These are phyloP conservation scores for Capronia americana DNA, from an alignment of 2,329 filamentous ascomycete genomes.

Conservation along the genomic window DNA sequence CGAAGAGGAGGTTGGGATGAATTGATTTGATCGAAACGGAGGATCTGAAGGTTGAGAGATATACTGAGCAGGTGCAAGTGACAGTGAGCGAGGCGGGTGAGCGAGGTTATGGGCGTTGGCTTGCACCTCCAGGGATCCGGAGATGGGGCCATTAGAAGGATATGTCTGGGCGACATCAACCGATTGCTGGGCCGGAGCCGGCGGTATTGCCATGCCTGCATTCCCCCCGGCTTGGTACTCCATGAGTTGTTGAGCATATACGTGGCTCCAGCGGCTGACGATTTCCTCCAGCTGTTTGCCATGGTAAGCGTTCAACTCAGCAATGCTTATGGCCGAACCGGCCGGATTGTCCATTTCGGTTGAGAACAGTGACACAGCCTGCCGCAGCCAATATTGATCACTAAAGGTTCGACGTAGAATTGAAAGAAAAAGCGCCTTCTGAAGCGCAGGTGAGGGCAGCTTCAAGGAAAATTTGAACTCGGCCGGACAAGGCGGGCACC, in stretches of 20 bases:
- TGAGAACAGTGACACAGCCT: slow-evolving; percentile 15
- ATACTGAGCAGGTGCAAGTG: background rate
- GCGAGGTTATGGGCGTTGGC: background rate
- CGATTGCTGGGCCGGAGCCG: background rate
- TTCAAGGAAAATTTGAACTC: slow-evolving; percentile 17
- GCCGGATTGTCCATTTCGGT: slow-evolving; percentile 4
- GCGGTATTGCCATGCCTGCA: background rate
- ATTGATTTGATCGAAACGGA: background rate
- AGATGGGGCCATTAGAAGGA: background rate
- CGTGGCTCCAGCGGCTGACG: background rate
- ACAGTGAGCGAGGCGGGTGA: background rate
- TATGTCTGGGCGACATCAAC: background rate
- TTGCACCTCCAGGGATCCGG: background rate
- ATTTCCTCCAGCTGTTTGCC: background rate
- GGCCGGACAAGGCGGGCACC: slow-evolving; percentile 19
- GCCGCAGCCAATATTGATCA: background rate
- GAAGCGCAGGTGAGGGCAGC: slow-evolving; percentile 26
- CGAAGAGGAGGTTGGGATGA: background rate
- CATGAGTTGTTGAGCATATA: background rate
- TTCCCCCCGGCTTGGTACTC: background rate
- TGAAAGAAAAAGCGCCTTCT: slow-evolving; percentile 19
- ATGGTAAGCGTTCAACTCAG: slow-evolving; percentile 10
- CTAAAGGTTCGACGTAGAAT: background rate
- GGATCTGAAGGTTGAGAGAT: background rate
- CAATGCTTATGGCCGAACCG: slow-evolving; percentile 6